phyloP scores from a whole-genome alignment of 345 rosid genomes.

The Moringa oleifera region DNA sequence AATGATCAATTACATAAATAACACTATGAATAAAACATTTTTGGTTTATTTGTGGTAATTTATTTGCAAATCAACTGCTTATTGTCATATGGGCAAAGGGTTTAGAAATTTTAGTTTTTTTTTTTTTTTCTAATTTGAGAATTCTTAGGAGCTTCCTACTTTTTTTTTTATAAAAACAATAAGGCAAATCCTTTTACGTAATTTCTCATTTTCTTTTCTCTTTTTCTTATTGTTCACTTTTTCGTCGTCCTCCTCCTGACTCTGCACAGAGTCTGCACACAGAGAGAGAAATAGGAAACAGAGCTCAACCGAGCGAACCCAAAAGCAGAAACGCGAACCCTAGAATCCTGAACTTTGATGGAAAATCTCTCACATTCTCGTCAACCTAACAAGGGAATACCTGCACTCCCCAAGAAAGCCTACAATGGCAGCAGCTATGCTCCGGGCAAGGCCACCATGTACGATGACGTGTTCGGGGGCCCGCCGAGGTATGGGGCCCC shows the following conservation, averaged over 20 bases:
- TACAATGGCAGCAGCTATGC: conserved; percentile 27
- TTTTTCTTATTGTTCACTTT: neutral
- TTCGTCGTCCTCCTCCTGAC: neutral
- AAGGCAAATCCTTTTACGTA: too few species aligned
- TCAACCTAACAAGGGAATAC: conserved; percentile 29
- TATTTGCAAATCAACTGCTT: too few species aligned
- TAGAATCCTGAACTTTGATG: conserved; percentile 35
- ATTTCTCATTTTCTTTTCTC: neutral
- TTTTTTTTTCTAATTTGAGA: too few species aligned
- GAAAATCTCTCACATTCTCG: conserved; percentile 61
- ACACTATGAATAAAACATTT: too few species aligned
- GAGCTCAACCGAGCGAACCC: neutral
- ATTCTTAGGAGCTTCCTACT: too few species aligned
- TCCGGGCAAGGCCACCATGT: conserved; percentile 27
- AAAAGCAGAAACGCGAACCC: conserved; percentile 17
- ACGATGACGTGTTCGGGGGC: conserved; percentile 80
- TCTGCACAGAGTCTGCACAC: neutral
- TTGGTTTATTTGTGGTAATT: too few species aligned
- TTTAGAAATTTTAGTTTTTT: too few species aligned
- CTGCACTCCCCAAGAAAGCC: conserved; percentile 26
- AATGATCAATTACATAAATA: too few species aligned
- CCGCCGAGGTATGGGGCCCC: conserved; percentile 56
- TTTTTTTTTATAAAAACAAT: too few species aligned
- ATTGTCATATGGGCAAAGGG: too few species aligned
- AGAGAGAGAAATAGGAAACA: neutral